Conservation (phyloP, 2,329 filamentous ascomycete species). For the Colletotrichum acutatum region DNA sequence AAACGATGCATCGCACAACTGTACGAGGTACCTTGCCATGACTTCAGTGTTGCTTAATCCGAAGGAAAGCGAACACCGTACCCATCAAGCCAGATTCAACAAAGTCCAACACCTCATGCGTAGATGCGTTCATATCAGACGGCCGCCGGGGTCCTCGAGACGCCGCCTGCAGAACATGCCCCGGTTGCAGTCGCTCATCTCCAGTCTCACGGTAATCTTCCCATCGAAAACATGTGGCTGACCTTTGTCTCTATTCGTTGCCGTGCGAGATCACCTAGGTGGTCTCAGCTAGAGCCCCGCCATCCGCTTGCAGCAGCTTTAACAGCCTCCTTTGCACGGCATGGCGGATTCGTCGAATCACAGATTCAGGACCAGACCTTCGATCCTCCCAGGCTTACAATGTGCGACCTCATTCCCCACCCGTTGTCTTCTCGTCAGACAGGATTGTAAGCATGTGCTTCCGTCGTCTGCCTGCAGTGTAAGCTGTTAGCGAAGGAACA, state of each 20-base stretch:
- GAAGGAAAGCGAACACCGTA: not conserved
- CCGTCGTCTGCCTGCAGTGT: not conserved
- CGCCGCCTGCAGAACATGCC: slow-evolving; percentile 7
- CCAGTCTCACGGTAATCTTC: slow-evolving; percentile 12
- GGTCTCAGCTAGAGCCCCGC: slow-evolving; percentile 22
- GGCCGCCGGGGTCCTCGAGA: not conserved
- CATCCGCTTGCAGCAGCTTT: slow-evolving; percentile 26
- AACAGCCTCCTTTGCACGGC: slow-evolving; percentile 23
- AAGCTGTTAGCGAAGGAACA: not conserved
- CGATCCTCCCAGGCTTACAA: slow-evolving; percentile 17
- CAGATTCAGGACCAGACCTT: slow-evolving; percentile 15
- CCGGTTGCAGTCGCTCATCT: slow-evolving; percentile 23
- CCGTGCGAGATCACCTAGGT: slow-evolving; percentile 21
- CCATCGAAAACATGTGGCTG: slow-evolving; percentile 25
- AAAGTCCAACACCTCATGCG: not conserved
- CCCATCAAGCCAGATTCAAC: not conserved
- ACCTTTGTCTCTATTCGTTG: slow-evolving; percentile 29
- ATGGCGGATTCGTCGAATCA: slow-evolving; percentile 21
- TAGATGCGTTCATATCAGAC: not conserved
- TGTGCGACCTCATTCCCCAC: slow-evolving; percentile 6
- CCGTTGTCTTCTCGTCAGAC: slow-evolving; percentile 12
- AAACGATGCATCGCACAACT: not conserved
- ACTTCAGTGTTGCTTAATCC: not conserved
- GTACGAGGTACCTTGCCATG: not conserved
- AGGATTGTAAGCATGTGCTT: slow-evolving; percentile 20